Base-by-base conservation (phyloP, 2,329 filamentous ascomycete genomes). In the Beauveria sp. region DNA sequence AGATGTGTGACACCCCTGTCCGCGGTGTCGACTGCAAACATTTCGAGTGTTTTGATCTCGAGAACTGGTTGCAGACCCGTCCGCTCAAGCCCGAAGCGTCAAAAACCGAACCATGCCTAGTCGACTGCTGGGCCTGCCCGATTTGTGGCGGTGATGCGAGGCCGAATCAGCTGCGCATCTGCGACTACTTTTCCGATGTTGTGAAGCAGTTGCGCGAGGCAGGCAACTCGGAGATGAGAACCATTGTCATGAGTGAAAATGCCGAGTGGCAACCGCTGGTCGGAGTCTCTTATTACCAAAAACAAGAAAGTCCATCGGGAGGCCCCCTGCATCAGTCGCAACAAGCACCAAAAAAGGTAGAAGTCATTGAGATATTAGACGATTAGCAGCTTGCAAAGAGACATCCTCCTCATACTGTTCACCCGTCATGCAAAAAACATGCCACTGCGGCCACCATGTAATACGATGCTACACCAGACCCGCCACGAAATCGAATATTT, bases 111-210 rank as follows among this genome's bases (percentile, higher is more conserved):
- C 84, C 83, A 9, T 80, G 79, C 1, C 74, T 81, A 59, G 77
- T 83, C 0, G 90, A 94, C 68, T 83, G 84, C 57, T 97, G 92
- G 92, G 88, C 83, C 64, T 99, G 94, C 67, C 94, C 94, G 0
- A 84, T 96, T 34, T 97, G 93, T 72, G 79, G 80, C 28, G 77
- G 76, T 37, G 92, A 97, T 71, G 91, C 89, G 12, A 83, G 92
- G 16, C 94, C 93, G 0, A 77, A 79, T 26, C 83, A 77, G 63
- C 80, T 97, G 1, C 72, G 85, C 2, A 77, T 93, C 6, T 92
- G 97, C 68, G 83, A 83, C 2, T 97, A 92, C 70, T 77, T 97
- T 50, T 69, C 79, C 14, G 74, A 82, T 0, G 84, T 97, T 0
- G 80, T 85, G 16, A 67, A 72, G 1, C 71, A 80, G 52, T 76